These are phyloP conservation scores for Eucalyptus grandis DNA, from an alignment of 345 rosid species.

Conservation along the genomic window DNA sequence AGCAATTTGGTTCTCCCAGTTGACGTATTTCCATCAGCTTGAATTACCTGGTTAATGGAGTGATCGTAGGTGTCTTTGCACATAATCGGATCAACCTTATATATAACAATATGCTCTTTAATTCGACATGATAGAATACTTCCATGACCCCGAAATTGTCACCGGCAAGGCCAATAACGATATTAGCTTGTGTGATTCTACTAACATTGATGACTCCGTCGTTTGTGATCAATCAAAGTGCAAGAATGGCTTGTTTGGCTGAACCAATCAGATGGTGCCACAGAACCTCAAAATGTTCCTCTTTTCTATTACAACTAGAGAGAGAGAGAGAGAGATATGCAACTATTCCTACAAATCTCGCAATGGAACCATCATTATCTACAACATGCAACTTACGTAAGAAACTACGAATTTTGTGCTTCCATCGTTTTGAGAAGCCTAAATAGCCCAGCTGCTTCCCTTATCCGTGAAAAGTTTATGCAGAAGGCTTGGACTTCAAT, in stretches of 20 bases:
- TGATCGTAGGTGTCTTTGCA: neutral
- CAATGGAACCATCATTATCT: neutral
- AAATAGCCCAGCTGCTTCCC: slow-evolving; percentile 86
- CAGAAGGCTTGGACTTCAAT: slow-evolving; percentile 97
- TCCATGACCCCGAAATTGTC: neutral
- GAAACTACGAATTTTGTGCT: neutral
- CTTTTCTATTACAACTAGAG: neutral
- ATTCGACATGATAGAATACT: neutral
- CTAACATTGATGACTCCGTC: neutral
- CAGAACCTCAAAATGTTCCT: neutral
- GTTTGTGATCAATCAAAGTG: neutral
- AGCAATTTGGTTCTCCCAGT: neutral
- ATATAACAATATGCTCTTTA: neutral
- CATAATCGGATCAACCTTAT: neutral
- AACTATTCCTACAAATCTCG: neutral
- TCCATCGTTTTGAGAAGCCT: slow-evolving; percentile 24
- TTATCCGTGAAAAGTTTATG: slow-evolving; percentile 82
- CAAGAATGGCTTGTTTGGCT: neutral
- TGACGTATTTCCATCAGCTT: neutral
- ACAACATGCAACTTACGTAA: neutral
- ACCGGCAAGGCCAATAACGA: neutral
- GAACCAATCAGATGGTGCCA: neutral
- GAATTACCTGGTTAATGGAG: neutral
- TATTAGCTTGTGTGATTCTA: neutral
- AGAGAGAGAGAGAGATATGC: neutral